Evolutionary conservation across 2,329 filamentous ascomycete species (phyloP).

Genomic region (Monosporascus cannonballus): DNA sequence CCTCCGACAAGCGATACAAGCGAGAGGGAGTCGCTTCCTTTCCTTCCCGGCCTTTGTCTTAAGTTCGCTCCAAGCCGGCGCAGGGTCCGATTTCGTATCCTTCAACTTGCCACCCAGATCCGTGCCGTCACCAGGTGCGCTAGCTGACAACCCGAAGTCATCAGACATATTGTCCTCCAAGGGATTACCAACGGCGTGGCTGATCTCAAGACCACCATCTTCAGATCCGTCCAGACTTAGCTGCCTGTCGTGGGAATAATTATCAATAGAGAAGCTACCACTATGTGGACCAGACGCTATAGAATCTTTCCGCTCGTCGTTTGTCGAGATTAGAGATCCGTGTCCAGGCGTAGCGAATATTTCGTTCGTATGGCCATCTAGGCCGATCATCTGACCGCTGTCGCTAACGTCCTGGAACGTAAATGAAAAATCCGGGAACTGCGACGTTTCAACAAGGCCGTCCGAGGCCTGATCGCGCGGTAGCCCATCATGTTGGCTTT

Average conservation of each 20-base stretch:
- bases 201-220: slow-evolving; percentile 36
- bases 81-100: slow-evolving; percentile 52
- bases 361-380: slow-evolving; percentile 31
- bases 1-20: slow-evolving; percentile 89
- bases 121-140: slow-evolving; percentile 43
- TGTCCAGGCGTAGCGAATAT: slow-evolving; percentile 21
- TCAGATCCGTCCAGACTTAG: slow-evolving; percentile 36
- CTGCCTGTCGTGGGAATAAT: slow-evolving; percentile 16
- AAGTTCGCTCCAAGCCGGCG: slow-evolving; percentile 71
- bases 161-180: slow-evolving; percentile 50
- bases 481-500: slow-evolving; percentile 27
- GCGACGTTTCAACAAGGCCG: slow-evolving; percentile 37
- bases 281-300: slow-evolving; percentile 31
- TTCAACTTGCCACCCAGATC: slow-evolving; percentile 48
- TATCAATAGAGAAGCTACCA: slow-evolving; percentile 22
- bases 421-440: slow-evolving; percentile 50
- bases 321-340: slow-evolving; percentile 29
- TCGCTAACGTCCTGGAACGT: slow-evolving; percentile 39
- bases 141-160: slow-evolving; percentile 49
- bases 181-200: slow-evolving; percentile 37
- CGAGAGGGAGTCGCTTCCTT: slow-evolving; percentile 82
- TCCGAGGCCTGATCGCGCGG: slow-evolving; percentile 24
- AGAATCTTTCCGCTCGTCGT: slow-evolving; percentile 31
- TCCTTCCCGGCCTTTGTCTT: slow-evolving; percentile 95
- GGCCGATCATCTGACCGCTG: slow-evolving; percentile 34